Evolutionary conservation across 257 asterid genomes (phyloP), one percentile per base, ranked within the genome.

Genomic region (Scutellaria baicalensis): DNA sequence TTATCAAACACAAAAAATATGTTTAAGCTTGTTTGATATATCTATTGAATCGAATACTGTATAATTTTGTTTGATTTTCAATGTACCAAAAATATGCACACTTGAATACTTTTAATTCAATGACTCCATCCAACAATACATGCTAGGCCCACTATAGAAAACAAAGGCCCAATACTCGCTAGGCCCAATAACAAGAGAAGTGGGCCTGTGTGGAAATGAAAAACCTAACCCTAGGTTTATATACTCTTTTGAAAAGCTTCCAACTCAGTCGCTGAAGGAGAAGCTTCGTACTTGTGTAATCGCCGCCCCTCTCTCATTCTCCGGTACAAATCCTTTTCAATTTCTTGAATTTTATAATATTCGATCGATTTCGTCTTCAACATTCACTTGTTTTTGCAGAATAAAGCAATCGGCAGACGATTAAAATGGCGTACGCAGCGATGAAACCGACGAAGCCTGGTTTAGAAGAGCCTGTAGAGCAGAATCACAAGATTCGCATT

Each of bases 381-480:
- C 50, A 5, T 0, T 33, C 14, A 14, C 21, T 51, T n/a, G 0
- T 12, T 69, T n/a, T 56, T 10, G 33, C 64, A 64, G 71, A 11
- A 36, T 35, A 57, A 42, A 11, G 1, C 49, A 1, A 27, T 27
- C 33, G 33, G 33, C 33, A 27, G 33, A 27, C 14, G 20, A 70
- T 17, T 36, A 70, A 3, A 4, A 78, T 80, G 89, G 81, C 92
- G 69, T 86, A 81, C 68, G 84, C 85, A 73, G 87, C 92, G 42
- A 74, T 82, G 85, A 86, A 86, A 70, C 80, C 86, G 40, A 71
- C 83, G 45, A 86, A 86, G 70, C 84, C 79, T 8, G 89, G 92
- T 33, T 45, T 83, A 23, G 89, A 86, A 59, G 87, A 84, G 65
- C 49, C 85, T 8, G 77, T 23, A 21, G 87, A 83, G 73, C 75